Evolutionary conservation across 2,329 filamentous ascomycete species (phyloP), one percentile per base, ranked within the genome.

Genomic region (Neocatenulostroma microsporum): DNA sequence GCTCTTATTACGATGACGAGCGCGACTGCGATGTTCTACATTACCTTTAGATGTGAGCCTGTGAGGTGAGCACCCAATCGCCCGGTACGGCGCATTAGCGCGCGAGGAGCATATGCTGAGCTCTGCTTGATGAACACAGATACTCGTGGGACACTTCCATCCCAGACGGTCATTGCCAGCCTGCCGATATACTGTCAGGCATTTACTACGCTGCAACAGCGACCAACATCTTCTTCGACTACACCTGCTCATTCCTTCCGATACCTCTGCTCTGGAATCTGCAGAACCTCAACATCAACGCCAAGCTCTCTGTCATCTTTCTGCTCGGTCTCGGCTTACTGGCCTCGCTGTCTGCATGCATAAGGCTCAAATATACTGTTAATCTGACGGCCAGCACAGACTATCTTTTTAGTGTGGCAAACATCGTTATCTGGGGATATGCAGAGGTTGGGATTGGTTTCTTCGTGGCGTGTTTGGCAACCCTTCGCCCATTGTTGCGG

Each of bases 181-280:
- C 51, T 2, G 37, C 49, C 1, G 35, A 42, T 14, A 46, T 47
- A 17, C 47, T 56, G 9, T 51, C 54, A 20, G 43, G 58, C 30
- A 47, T 60, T 8, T 62, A 62, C 37, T 61, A 59, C 27, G 54
- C 53, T 23, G 54, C 53, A 11, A 58, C 58, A 2, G 54, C 59
- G 1, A 53, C 61, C 29, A 61, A 62, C 35, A 62, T 61, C 20
- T 41, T 52, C 6, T 58, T 56, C 0, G 59, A 62, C 21, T 62
- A 58, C 58, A 55, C 57, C 36, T 58, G 50, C 17, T 58, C 58
- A 1, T 39, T 61, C 4, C 47, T 61, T 47, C 65, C 64, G 0
- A 53, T 67, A 17, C 62, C 62, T 0, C 55, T 68, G 3, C 54
- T 68, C 10, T 66, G 62, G 63, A 57, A 56, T 19, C 18, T 14